Percentiles rank a stretch among this genome's conserved stretches.
Evolutionary conservation across 2,329 filamentous ascomycete genomes (phyloP).

Genomic region (Aplosporella prunicola): DNA sequence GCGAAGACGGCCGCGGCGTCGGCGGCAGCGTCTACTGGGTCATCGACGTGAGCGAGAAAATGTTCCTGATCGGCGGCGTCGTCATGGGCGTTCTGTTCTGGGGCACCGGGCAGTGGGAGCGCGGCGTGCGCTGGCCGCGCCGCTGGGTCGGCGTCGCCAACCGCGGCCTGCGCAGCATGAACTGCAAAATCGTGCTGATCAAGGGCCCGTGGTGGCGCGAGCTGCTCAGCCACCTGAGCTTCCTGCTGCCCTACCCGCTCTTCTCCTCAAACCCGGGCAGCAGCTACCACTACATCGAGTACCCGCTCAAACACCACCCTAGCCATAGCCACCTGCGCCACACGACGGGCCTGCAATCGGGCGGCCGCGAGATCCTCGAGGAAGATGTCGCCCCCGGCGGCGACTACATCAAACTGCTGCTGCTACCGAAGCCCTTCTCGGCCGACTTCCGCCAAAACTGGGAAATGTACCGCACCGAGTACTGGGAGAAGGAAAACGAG

Average conservation of each 20-base stretch:
- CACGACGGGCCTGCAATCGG: conserved; percentile 31
- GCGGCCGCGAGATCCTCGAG: conserved; percentile 58
- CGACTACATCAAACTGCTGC: conserved; percentile 80
- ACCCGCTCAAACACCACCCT: conserved; percentile 34
- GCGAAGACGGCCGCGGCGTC: conserved; percentile 83
- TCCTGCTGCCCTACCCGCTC: conserved; percentile 67
- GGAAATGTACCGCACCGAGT: conserved; percentile 88
- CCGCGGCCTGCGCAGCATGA: conserved; percentile 80
- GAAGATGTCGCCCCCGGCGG: conserved; percentile 86
- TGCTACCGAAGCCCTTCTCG: conserved; percentile 90
- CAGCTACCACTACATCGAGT: conserved; percentile 69
- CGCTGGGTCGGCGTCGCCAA: conserved; percentile 87
- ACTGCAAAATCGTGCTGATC: conserved; percentile 89
- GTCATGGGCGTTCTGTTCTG: conserved; percentile 81
- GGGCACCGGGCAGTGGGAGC: conserved; percentile 93
- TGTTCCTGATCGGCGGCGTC: conserved; percentile 83
- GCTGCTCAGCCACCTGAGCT: conserved; percentile 59
- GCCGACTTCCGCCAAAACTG: conserved; percentile 93
- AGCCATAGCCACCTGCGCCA: conserved; percentile 33
- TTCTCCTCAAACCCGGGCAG: conserved; percentile 59
- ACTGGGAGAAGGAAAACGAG: conserved; percentile 96
- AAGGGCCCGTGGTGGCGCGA: conserved; percentile 76
- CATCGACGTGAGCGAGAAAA: conserved; percentile 78
- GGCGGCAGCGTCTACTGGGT: conserved; percentile 96
- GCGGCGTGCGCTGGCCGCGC: conserved; percentile 86